Base-by-base conservation (phyloP, 441 rosid genomes). In the Pelargonium australe region DNA sequence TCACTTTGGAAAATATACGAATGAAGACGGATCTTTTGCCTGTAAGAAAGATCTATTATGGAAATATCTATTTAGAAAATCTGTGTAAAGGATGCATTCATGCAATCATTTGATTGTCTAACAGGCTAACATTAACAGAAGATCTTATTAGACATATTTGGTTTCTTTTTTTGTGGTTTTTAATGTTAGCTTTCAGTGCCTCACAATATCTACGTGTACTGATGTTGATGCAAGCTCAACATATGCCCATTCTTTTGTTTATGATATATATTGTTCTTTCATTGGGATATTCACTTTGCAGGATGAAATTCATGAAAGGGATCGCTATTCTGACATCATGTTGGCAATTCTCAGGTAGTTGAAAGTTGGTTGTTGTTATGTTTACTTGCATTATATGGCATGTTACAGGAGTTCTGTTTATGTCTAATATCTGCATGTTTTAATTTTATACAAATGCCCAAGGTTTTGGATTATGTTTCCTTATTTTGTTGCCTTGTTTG, bases 281-380 rank as follows among this genome's bases (percentile, higher is more conserved):
- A 57, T 17, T 57, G 63, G 63, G 5, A 58, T 58, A 7, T 19
- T 20, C 53, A 58, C 25, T 63, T 78, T 82, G 80, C 77, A 95
- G 99, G 99, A 95, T 80, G 99, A 95, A 85, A 86, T 95, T 74
- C 99, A 95, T 77, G 99, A 95, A 80, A 87, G 99, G 79, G 97
- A 95, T 81, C 85, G 94, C 82, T 88, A 81, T 83, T 90, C 94
- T 17, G 99, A 94, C 83, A 85, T 94, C 80, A 88, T 90, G 83
- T 73, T 94, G 88, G 89, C 97, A 72, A 89, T 91, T 72, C 73
- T 94, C 75, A 94, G 98, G 98, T 94, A 82, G 28, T 69, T 74
- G 31, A 62, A 58, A 8, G 43, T 68, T 70, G 64, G 34, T 72
- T 63, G 72, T 67, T 61, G 64, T 66, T 45, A 45, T 57, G 23